These are phyloP conservation scores for Paraphoma chrysanthemicola DNA, from an alignment of 2,329 filamentous ascomycete genomes.

Conservation along the genomic window DNA sequence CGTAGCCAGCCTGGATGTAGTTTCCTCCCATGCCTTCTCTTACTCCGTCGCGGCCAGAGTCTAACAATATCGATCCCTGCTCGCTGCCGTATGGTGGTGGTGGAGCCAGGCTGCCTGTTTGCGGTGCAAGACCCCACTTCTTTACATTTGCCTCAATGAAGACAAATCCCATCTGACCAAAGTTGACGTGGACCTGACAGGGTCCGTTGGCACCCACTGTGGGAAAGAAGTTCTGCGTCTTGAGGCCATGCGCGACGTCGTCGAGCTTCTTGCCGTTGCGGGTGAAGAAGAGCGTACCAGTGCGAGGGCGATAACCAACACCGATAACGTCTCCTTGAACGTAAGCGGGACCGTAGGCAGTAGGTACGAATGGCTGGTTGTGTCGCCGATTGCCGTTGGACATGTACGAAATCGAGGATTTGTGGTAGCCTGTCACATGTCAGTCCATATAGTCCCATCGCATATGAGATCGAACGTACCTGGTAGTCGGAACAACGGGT, in stretches of 20 bases:
- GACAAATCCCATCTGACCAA: constrained; percentile 96
- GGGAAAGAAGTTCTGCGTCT: constrained; percentile 96
- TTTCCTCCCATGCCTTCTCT: constrained; percentile 59
- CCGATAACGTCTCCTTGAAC: constrained; percentile 96
- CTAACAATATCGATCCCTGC: constrained; percentile 93
- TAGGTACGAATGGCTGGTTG: constrained; percentile 88
- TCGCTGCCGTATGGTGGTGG: constrained; percentile 97
- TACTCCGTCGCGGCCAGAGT: constrained; percentile 70
- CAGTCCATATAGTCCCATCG: constrained; percentile 12
- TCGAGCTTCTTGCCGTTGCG: constrained; percentile 97
- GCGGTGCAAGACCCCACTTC: constrained; percentile 97
- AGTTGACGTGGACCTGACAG: constrained; percentile 92
- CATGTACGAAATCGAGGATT: constrained; percentile 88
- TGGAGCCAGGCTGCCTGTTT: constrained; percentile 92
- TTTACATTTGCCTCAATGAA: constrained; percentile 99
- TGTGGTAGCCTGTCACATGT: constrained; percentile 76
- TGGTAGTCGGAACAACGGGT: constrained; percentile 90
- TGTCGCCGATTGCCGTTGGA: constrained; percentile 86
- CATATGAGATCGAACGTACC: constrained; percentile 62
- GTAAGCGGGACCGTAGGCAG: constrained; percentile 80
- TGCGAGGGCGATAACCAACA: constrained; percentile 91
- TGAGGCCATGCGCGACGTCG: constrained; percentile 90
- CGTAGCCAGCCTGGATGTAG: constrained; percentile 55
- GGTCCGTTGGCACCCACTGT: constrained; percentile 96
- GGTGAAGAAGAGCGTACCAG: constrained; percentile 96